A percentile compares a stretch with the other conserved stretches of the same genome.
Evolutionary conservation across 306 rosid species (phyloP).

Genomic region (Acmispon strigosus): DNA sequence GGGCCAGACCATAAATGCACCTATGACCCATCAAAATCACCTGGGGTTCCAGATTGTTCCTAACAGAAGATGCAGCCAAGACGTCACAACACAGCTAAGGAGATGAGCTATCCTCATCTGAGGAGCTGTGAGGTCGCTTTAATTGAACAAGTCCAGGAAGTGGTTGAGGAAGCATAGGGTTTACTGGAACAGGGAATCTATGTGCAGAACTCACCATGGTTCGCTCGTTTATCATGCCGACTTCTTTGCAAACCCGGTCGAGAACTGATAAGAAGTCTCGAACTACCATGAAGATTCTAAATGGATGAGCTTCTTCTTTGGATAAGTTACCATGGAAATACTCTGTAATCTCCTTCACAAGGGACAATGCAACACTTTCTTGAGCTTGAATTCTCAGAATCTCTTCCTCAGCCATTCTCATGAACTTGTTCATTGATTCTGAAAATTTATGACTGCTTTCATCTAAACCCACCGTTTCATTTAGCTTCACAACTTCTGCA

Average conservation of each 20-base stretch:
- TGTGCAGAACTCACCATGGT: slow-evolving; percentile 72
- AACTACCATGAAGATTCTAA: slow-evolving; percentile 89
- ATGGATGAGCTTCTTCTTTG: slow-evolving; percentile 97
- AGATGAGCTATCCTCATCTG: slow-evolving; percentile 51
- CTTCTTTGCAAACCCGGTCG: slow-evolving; percentile 93
- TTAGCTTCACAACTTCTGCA: slow-evolving; percentile 39
- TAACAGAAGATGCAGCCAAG: slow-evolving; percentile 35
- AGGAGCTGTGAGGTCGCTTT: slow-evolving; percentile 36
- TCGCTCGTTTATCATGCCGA: slow-evolving; percentile 72
- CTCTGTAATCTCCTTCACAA: slow-evolving; percentile 93
- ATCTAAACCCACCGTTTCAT: slow-evolving; percentile 25
- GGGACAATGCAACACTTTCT: slow-evolving; percentile 76
- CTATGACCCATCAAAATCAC: slow-evolving; percentile 36
- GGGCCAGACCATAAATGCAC: slow-evolving; percentile 17
- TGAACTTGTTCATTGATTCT: slow-evolving; percentile 71
- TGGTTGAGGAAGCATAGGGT: slow-evolving; percentile 77
- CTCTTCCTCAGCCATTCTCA: slow-evolving; percentile 76
- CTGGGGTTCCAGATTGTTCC: slow-evolving; percentile 38
- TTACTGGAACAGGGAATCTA: slow-evolving; percentile 87
- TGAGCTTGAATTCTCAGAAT: slow-evolving; percentile 71
- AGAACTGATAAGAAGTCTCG: slow-evolving; percentile 71
- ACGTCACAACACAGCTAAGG: slow-evolving; percentile 27
- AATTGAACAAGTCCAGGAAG: slow-evolving; percentile 40
- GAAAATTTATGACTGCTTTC: slow-evolving; percentile 43
- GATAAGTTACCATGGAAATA: slow-evolving; percentile 93